Evolutionary conservation across 164 flowering plant species (phyloP).

Genomic region (Taxillus chinensis): DNA sequence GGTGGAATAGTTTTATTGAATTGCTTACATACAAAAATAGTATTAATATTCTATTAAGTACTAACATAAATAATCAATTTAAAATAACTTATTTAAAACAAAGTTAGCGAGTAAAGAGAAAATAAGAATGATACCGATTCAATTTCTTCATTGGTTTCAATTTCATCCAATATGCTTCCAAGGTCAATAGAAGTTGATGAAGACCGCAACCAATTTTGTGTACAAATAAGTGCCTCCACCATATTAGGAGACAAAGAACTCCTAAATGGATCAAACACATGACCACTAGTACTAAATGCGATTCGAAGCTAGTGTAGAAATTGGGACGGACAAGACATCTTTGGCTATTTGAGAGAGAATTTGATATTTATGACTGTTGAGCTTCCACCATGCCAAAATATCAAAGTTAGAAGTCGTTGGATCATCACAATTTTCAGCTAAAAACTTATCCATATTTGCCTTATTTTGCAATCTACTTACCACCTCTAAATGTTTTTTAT

Average conservation of each 20-base stretch:
- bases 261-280: neutral
- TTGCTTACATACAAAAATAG: neutral
- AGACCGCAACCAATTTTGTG: neutral
- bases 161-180: neutral
- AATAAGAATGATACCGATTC: neutral
- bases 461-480: conserved; percentile 1
- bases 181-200: neutral
- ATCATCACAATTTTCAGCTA: neutral
- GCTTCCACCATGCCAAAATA: too few relatives aligned
- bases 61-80: too few relatives aligned
- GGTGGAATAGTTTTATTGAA: too few relatives aligned
- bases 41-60: neutral
- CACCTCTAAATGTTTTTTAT: neutral
- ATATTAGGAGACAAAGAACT: neutral
- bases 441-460: neutral
- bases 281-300: neutral
- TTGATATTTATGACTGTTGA: too few relatives aligned
- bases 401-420: neutral
- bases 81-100: too few relatives aligned
- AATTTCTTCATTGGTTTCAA: neutral
- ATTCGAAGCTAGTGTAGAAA: neutral
- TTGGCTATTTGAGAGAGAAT: too few relatives aligned
- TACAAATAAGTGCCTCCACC: neutral
- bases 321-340: neutral
- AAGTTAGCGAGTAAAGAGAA: neutral